phyloP scores from a whole-genome alignment of 2,329 filamentous ascomycete genomes.

The Cordyceps farinosa region DNA sequence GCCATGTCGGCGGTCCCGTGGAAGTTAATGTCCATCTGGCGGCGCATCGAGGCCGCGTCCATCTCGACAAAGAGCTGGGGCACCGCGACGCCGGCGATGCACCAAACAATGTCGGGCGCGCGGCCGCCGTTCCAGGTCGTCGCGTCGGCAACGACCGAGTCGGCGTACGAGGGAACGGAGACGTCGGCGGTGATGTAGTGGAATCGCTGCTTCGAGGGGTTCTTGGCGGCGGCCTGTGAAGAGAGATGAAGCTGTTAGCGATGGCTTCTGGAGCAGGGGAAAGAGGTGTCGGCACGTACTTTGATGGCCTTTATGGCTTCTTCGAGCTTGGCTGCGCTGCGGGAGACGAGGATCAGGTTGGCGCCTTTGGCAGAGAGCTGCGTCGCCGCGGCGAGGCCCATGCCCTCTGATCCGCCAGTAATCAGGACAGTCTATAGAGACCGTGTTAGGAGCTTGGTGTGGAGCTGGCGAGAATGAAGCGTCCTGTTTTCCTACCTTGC shows the following conservation, averaged over 20 bases:
- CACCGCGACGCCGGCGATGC: conserved; percentile 70
- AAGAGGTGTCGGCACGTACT: conserved; percentile 38
- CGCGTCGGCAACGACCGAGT: conserved; percentile 65
- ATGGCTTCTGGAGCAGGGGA: conserved; percentile 6
- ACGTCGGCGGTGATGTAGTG: conserved; percentile 82
- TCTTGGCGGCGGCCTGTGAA: conserved; percentile 60
- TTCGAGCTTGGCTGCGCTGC: conserved; percentile 71
- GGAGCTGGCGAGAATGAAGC: conserved; percentile 8
- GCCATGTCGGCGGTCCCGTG: conserved; percentile 84
- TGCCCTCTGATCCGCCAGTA: conserved; percentile 89
- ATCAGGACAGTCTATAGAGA: conserved; percentile 71
- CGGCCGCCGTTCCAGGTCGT: conserved; percentile 72
- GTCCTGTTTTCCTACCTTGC: conserved; percentile 55
- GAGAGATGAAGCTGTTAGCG: conserved; percentile 18
- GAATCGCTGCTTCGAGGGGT: conserved; percentile 70
- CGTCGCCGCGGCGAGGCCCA: conserved; percentile 73
- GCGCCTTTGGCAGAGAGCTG: conserved; percentile 80
- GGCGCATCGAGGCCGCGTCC: conserved; percentile 60
- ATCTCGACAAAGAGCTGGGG: conserved; percentile 78
- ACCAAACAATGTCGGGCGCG: conserved; percentile 85
- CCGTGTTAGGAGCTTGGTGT: background rate
- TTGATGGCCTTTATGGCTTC: conserved; percentile 63
- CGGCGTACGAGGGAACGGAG: conserved; percentile 64
- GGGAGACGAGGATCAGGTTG: conserved; percentile 79
- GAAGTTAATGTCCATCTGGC: conserved; percentile 91